phyloP scores from a whole-genome alignment of 495 filamentous ascomycete species.

The Talaromyces nanjingensis region DNA sequence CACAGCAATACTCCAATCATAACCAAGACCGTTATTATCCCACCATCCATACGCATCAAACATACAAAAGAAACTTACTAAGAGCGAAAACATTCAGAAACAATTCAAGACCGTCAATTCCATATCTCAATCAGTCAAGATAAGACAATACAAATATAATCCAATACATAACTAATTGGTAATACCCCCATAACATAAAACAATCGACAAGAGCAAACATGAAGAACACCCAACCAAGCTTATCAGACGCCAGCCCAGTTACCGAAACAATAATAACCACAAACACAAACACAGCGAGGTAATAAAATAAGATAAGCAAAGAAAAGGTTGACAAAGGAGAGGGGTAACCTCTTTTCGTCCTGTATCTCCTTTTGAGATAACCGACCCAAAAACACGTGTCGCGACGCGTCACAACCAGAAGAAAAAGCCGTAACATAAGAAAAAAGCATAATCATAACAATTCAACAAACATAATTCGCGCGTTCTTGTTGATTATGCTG shows the following conservation, averaged over 20 bases:
- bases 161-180: not conserved
- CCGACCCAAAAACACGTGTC: conserved; percentile 21
- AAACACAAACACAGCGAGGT: conserved; percentile 11
- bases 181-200: not conserved
- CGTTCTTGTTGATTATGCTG: conserved; percentile 18
- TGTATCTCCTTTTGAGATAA: conserved; percentile 25
- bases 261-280: not conserved
- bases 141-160: not conserved
- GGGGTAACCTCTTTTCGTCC: not conserved
- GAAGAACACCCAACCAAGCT: not conserved
- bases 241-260: not conserved
- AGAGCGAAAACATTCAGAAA: too few relatives aligned
- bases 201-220: not conserved
- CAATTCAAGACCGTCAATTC: not conserved
- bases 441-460: conserved; percentile 20
- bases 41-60: too few relatives aligned
- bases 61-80: not conserved
- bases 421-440: conserved; percentile 10
- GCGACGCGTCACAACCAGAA: conserved; percentile 35
- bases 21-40: not conserved
- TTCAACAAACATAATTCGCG: conserved; percentile 17
- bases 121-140: not conserved
- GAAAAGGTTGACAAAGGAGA: not conserved
- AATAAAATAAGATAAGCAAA: not conserved
- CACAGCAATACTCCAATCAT: not conserved